These are phyloP conservation scores for Corrigiola litoralis DNA, from an alignment of 179 eudicot species.

Conservation along the genomic window DNA sequence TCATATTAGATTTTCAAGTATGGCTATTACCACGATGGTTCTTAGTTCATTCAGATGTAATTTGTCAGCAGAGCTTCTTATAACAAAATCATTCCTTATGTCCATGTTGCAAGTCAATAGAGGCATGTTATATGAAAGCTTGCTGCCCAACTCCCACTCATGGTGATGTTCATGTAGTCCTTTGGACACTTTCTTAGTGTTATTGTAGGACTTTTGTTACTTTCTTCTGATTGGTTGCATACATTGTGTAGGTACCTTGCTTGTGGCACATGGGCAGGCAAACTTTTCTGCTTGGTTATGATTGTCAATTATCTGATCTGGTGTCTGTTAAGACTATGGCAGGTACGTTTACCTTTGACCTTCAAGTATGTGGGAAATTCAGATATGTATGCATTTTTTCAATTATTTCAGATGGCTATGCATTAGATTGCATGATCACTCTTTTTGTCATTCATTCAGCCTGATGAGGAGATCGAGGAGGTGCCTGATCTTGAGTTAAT, in stretches of 20 bases:
- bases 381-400: not conserved
- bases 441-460: slow-evolving; percentile 32
- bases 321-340: slow-evolving; percentile 57
- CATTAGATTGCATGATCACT: not conserved
- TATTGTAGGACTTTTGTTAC: not conserved
- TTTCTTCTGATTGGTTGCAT: slow-evolving; percentile 4
- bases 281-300: slow-evolving; percentile 93
- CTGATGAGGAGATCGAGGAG: slow-evolving; percentile 69
- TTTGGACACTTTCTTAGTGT: no score
- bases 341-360: slow-evolving; percentile 42
- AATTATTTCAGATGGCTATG: not conserved
- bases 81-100: no score
- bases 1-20: no score
- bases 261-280: slow-evolving; percentile 96
- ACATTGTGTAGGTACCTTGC: slow-evolving; percentile 65
- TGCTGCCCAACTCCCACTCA: no score
- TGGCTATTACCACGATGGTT: no score
- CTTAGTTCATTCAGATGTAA: no score
- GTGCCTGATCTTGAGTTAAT: slow-evolving; percentile 54
- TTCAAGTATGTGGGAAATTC: not conserved
- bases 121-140: no score
- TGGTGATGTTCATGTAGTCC: no score
- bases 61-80: no score
- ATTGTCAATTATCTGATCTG: slow-evolving; percentile 69
- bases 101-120: no score